phyloP scores from a whole-genome alignment of 148 eudicot species.

The Diospyros lotus region DNA sequence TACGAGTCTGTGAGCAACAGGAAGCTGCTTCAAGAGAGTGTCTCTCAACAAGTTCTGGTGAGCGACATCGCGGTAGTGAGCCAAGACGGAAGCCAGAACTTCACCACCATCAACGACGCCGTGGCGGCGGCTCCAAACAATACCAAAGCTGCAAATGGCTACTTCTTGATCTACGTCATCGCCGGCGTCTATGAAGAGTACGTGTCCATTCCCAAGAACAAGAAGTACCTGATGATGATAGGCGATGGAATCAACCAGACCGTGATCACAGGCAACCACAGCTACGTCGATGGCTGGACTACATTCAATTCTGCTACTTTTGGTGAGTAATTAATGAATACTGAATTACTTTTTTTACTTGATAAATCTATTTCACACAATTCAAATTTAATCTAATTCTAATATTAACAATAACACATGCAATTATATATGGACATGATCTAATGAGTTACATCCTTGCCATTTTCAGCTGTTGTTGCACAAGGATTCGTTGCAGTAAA shows the following conservation, averaged over 20 bases:
- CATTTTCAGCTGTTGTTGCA: constrained; percentile 51
- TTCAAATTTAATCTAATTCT: too few relatives aligned
- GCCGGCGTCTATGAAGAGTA: constrained; percentile 70
- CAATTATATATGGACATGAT: too few relatives aligned
- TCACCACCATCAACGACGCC: constrained; percentile 51
- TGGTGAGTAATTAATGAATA: constrained; percentile 36
- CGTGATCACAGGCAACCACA: constrained; percentile 70
- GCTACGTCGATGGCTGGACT: constrained; percentile 58
- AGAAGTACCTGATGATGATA: constrained; percentile 68
- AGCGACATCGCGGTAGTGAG: constrained; percentile 53
- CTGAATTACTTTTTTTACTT: background rate
- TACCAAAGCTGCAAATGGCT: constrained; percentile 36
- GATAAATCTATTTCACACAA: background rate
- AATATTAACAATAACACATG: too few relatives aligned
- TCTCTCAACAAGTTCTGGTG: constrained; percentile 31
- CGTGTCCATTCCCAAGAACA: constrained; percentile 51
- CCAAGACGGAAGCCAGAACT: constrained; percentile 51
- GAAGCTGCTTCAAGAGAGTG: constrained; percentile 30
- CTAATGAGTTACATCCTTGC: background rate
- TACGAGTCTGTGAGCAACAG: constrained; percentile 26
- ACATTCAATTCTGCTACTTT: constrained; percentile 80
- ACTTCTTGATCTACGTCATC: constrained; percentile 59
- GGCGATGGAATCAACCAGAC: constrained; percentile 91
- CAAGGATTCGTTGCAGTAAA: constrained; percentile 56
- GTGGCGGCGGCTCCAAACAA: constrained; percentile 58